Evolutionary conservation across 2,329 filamentous ascomycete genomes (phyloP), one percentile per base, ranked within the genome.

Genomic region (Pseudogymnoascus sp.): DNA sequence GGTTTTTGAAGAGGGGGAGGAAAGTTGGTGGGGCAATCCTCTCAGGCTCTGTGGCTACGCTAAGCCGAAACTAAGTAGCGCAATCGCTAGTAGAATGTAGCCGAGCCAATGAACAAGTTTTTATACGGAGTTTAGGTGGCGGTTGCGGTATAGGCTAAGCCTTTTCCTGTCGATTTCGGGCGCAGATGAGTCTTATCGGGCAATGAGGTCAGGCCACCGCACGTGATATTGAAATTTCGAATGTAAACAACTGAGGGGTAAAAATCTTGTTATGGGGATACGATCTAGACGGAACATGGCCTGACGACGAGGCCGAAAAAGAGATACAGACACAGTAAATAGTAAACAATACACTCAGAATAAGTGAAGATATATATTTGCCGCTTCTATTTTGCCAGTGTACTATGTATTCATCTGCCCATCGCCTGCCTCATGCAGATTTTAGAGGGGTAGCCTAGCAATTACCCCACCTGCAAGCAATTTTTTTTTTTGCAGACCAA

Each of bases 11-110:
- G 37, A 39, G 57, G 33, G 57, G 57, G n/a, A 58, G 57, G 33
- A 38, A 39, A 58, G 57, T 58, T 58, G 57, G 57, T 58, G 57
- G 57, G 57, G 57, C 57, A 58, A 58, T 58, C 33, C 33, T 28
- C 57, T 58, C 57, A 39, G 57, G 57, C 57, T 58, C 22, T 25
- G 57, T 58, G 33, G 2, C 57, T 28, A 58, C 57, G 9, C 57
- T 58, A 58, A 38, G 18, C 57, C 18, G n/a, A 1, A 58, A 58
- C 3, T 4, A 58, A 30, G 57, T 58, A 36, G 47, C 28, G 47
- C n/a, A 54, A 54, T 54, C 47, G n/a, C 47, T 54, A 54, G 47
- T 54, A 7, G n/a, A 33, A 33, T 54, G 25, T 54, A 54, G 47
- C 47, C 47, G 47, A 54, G n/a, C 47, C 47, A 54, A 54, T 54